Evolutionary conservation across 768 basidiomycete genomes (phyloP).

Genomic region (Hydnum rufescens): DNA sequence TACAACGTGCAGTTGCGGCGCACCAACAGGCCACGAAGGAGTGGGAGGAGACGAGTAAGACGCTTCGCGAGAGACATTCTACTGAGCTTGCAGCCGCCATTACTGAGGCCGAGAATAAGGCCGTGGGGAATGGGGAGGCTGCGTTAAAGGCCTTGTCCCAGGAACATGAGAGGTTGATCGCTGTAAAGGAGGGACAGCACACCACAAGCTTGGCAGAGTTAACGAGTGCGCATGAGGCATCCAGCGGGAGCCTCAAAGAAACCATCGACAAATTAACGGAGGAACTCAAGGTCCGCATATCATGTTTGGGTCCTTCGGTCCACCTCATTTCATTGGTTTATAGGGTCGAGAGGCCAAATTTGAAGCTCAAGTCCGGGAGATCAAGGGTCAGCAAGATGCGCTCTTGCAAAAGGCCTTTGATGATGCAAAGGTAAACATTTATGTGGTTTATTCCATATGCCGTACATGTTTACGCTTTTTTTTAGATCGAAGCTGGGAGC

Average conservation of each 20-base stretch:
- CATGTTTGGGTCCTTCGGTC: neutral
- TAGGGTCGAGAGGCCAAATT: slow-evolving; percentile 56
- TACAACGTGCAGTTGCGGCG: slow-evolving; percentile 28
- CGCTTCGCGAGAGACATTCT: slow-evolving; percentile 22
- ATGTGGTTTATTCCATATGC: slow-evolving; percentile 25
- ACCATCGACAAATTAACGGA: slow-evolving; percentile 28
- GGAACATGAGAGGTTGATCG: slow-evolving; percentile 18
- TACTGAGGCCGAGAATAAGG: slow-evolving; percentile 29
- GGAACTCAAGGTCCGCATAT: slow-evolving; percentile 39
- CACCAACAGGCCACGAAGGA: slow-evolving; percentile 32
- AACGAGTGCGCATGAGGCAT: slow-evolving; percentile 8
- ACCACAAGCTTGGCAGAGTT: slow-evolving; percentile 1
- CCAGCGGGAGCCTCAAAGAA: slow-evolving; percentile 6
- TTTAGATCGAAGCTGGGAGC: slow-evolving; percentile 49
- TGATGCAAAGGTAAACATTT: slow-evolving; percentile 43
- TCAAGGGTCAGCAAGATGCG: slow-evolving; percentile 11
- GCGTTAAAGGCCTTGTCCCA: slow-evolving; percentile 18
- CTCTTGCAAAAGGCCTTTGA: slow-evolving; percentile 35
- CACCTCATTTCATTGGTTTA: neutral
- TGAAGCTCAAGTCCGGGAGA: slow-evolving; percentile 39
- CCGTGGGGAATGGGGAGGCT: slow-evolving; percentile 28
- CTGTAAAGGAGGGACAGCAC: slow-evolving; percentile 15
- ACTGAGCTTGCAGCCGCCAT: slow-evolving; percentile 12
- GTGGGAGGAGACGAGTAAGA: slow-evolving; percentile 28
- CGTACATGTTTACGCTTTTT: slow-evolving; percentile 2